Evolutionary conservation across 305 asterid species (phyloP).

Genomic region (Rubia tinctorum): DNA sequence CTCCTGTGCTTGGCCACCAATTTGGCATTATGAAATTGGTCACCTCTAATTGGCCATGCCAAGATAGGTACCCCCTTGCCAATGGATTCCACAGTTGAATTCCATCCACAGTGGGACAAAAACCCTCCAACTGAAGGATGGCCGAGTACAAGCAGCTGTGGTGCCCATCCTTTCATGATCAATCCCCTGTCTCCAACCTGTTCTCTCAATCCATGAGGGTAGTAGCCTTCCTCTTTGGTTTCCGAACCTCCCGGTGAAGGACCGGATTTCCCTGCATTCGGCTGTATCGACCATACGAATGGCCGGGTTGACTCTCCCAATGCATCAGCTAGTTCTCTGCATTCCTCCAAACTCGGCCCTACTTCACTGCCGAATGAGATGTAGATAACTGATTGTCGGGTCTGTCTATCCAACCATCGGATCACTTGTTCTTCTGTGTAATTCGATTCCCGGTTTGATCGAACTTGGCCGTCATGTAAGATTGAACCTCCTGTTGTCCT

Average conservation of each 20-base stretch:
- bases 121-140: constrained; percentile 65
- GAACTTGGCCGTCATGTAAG: constrained; percentile 34
- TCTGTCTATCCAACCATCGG: constrained; percentile 61
- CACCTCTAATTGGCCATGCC: constrained; percentile 87
- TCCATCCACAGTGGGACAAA: constrained; percentile 77
- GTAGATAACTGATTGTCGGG: constrained; percentile 50
- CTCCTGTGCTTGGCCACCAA: constrained; percentile 39
- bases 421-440: constrained; percentile 58
- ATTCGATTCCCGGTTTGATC: constrained; percentile 47
- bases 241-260: constrained; percentile 30
- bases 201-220: constrained; percentile 43
- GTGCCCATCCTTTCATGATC: constrained; percentile 76
- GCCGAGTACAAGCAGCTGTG: constrained; percentile 52
- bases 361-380: constrained; percentile 78
- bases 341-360: constrained; percentile 59
- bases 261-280: constrained; percentile 44
- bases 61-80: constrained; percentile 56
- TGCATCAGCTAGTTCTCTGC: constrained; percentile 46
- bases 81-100: constrained; percentile 59
- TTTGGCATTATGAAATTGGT: constrained; percentile 55
- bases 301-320: constrained; percentile 37
- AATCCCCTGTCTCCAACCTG: constrained; percentile 50
- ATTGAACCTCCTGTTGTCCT: constrained; percentile 26
- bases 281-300: constrained; percentile 72
- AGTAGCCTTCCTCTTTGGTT: constrained; percentile 40